phyloP scores from a whole-genome alignment of 805 yeast genomes.

The Kuraishia borneana region DNA sequence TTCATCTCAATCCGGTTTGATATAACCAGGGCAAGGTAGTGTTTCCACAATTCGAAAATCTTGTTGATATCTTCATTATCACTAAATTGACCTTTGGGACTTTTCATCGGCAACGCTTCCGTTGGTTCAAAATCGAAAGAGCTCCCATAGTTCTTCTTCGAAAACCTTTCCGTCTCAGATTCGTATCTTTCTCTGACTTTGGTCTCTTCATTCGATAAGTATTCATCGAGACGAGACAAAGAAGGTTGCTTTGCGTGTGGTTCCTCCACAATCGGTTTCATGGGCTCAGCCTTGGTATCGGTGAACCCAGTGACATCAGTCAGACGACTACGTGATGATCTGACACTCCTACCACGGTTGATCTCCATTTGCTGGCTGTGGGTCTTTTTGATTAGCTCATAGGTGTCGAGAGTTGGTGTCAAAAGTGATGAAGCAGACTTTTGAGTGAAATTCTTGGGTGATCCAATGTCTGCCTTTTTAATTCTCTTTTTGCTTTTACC shows the following conservation, averaged over 20 bases:
- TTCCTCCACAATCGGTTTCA: background rate
- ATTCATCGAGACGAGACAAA: background rate
- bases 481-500: background rate
- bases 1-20: slow-evolving; percentile 16
- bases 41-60: slow-evolving; percentile 14
- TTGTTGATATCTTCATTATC: slow-evolving; percentile 4
- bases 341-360: background rate
- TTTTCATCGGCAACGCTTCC: background rate
- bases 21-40: slow-evolving; percentile 13
- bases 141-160: background rate
- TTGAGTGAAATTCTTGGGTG: too few relatives aligned
- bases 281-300: background rate
- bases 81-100: background rate
- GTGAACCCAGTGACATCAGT: background rate
- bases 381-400: background rate
- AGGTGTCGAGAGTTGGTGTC: background rate
- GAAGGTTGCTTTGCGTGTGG: too few relatives aligned
- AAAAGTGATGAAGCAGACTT: too few relatives aligned
- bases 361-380: background rate
- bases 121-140: background rate
- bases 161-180: background rate
- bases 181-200: background rate
- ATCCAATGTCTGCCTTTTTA: background rate
- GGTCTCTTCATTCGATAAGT: background rate
- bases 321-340: too few relatives aligned